Base-by-base conservation (phyloP, 768 basidiomycete genomes). In the Phylloporus rhodoxanthus region DNA sequence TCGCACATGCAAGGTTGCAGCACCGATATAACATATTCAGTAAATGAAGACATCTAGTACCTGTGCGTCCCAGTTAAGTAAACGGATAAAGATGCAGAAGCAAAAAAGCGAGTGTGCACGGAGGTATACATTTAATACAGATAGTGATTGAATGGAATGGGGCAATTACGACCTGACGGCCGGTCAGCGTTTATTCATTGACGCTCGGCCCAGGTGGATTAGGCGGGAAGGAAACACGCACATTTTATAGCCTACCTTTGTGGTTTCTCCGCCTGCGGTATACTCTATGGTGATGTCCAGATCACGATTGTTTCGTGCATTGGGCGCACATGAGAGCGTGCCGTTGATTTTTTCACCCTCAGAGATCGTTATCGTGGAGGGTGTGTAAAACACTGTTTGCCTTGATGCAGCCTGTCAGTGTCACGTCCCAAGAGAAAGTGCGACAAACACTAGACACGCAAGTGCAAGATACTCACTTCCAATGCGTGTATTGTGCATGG, bases 361-460 rank as follows among this genome's bases (percentile, higher is more conserved):
- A 43, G 72, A 75, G 29, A 92, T 71, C 7, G 82, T 84, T 48
- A 89, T 63, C 23, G 89, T 87, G 15, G 79, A 73, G 29, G 85
- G 87, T 32, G 94, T 96, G 71, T 99, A 99, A 75, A 99, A 98
- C 19, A 99, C 96, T 49, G 94, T 97, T 80, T 97, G 91, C 68
- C 88, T 88, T 57, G 14, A 44, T 5, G 32, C 39, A 47, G 13
- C 7, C n/a, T 29, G 21, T 59, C 26, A 55, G 48, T 23, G 21
- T 3, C 40, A 25, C 23, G 17, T 25, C 15, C 39, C 9, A 17
- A 45, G 17, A 29, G 30, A 40, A 14, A 40, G 21, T 30, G 21
- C 10, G 33, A 19, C 39, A 14, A 53, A 26, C n/a, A 34, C 44
- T 19, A 13, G 26, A 42, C 15, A 36, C 20, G 14, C 8, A 21